Conservation (phyloP, 2,329 filamentous ascomycete genomes). For the Microdochium trichocladiopsis region DNA sequence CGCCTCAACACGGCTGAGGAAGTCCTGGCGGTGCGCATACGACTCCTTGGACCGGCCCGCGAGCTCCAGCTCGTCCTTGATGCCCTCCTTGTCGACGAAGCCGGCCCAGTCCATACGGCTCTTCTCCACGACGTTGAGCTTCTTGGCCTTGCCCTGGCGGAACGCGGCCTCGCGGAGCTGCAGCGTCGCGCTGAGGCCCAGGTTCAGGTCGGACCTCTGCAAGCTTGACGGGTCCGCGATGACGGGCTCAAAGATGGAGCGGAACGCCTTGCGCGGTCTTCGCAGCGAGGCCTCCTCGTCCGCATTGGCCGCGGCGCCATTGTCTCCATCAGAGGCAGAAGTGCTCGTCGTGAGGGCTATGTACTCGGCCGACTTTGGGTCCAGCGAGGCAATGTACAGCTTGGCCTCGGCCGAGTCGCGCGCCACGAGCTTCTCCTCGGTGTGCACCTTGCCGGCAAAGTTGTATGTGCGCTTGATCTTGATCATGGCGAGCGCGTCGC, state of each 20-base stretch:
- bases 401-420: conserved; percentile 59
- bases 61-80: conserved; percentile 60
- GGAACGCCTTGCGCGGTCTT: conserved; percentile 47
- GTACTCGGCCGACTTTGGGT: conserved; percentile 16
- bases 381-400: conserved; percentile 51
- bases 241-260: conserved; percentile 56
- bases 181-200: conserved; percentile 43
- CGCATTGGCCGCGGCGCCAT: conserved; percentile 7
- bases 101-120: conserved; percentile 68
- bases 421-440: conserved; percentile 63
- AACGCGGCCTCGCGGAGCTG: conserved; percentile 33
- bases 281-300: conserved; percentile 21
- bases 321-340: background rate
- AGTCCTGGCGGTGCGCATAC: conserved; percentile 55
- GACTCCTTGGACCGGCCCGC: conserved; percentile 60
- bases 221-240: conserved; percentile 20
- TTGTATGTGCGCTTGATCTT: conserved; percentile 67
- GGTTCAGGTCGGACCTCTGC: conserved; percentile 47
- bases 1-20: conserved; percentile 57
- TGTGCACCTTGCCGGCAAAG: conserved; percentile 66
- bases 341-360: background rate
- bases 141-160: conserved; percentile 42
- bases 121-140: conserved; percentile 66
- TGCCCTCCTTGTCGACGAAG: conserved; percentile 64
- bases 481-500: conserved; percentile 36